Conservation (phyloP, 371 early-diverging fungal species). For the Choanephora cucurbitarum region DNA sequence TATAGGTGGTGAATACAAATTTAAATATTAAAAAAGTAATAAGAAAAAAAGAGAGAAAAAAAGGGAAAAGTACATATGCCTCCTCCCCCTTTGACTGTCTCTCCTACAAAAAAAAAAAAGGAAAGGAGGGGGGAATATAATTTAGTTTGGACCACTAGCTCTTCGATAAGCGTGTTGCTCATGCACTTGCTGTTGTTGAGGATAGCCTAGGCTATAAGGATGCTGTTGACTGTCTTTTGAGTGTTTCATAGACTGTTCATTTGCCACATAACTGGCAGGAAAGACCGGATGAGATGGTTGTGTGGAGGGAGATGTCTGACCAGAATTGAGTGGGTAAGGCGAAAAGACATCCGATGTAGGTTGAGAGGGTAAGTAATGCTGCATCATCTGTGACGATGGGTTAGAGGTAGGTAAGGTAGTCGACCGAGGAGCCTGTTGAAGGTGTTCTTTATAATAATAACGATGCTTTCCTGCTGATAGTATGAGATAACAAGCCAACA, state of each 20-base stretch:
- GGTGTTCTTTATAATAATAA: slow-evolving; percentile 10
- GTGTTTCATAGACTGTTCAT: slow-evolving; percentile 12
- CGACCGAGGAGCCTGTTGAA: slow-evolving; percentile 11
- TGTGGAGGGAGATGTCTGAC: not conserved
- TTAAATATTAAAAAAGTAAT: not conserved
- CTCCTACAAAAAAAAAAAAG: too few relatives aligned
- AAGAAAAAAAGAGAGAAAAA: too few relatives aligned
- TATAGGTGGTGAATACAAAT: not conserved
- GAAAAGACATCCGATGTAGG: not conserved
- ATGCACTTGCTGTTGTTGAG: slow-evolving; percentile 5
- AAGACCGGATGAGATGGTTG: slow-evolving; percentile 4
- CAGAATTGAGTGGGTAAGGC: not conserved
- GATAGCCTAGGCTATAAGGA: slow-evolving; percentile 1
- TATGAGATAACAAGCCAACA: not conserved
- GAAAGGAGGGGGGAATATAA: not conserved
- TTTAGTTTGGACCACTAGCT: slow-evolving; percentile 28
- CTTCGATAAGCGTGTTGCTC: slow-evolving; percentile 21
- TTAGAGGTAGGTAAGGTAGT: not conserved
- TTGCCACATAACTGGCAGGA: slow-evolving; percentile 4
- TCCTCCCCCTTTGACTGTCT: too few relatives aligned
- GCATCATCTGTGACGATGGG: slow-evolving; percentile 11
- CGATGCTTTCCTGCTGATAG: slow-evolving; percentile 11
- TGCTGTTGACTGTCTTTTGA: slow-evolving; percentile 11
- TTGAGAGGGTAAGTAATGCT: not conserved
- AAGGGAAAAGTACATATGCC: too few relatives aligned